Base-by-base conservation (phyloP, 169 alveolate species). In the Amoebophrya sp. region DNA sequence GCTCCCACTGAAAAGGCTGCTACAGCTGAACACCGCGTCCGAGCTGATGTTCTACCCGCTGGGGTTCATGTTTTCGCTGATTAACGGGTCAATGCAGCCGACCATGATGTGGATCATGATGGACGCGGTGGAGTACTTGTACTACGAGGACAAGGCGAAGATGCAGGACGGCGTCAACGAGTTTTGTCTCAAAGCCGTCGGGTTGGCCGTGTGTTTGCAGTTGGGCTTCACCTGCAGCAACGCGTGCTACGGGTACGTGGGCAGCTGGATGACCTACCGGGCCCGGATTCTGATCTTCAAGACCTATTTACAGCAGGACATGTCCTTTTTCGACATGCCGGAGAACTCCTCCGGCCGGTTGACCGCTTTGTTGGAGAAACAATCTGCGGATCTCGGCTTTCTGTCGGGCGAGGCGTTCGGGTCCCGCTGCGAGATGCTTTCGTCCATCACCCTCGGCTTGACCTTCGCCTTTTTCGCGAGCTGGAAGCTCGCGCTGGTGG, bases 321-420 rank as follows among this genome's bases (percentile, higher is more conserved):
- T 94, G 54, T 77, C 94, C 3, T 95, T 91, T 89, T 95, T 93
- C 91, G 97, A 95, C 89, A 89, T 92, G 3, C 77, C 93, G 14
- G 41, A 93, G 39, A 94, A 95, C 90, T 40, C 95, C 40, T 92
- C 96, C 39, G 97, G 96, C 2, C 91, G 94, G 0, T 90, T 95
- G 40, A 90, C 95, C 35, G 91, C 94, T 0, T 91, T 92, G 55
- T 90, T 94, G 40, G 90, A 92, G 38, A 90, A 89, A 32, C 94
- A 92, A 77, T 77, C 93, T 40, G 89, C 90, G 66, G 40, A 89
- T n/a, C 77, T 90, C 14, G 77, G 91, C 66, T 77, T 89, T 23
- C 77, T 92, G 53, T 53, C 93, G 54, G 41, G 93, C 40, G 54
- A 77, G 23, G 91, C 91, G 18, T 33, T 92, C 23, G 91, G 92